Base-by-base conservation (phyloP, 805 yeast genomes). In the Starmerella roubikii region DNA sequence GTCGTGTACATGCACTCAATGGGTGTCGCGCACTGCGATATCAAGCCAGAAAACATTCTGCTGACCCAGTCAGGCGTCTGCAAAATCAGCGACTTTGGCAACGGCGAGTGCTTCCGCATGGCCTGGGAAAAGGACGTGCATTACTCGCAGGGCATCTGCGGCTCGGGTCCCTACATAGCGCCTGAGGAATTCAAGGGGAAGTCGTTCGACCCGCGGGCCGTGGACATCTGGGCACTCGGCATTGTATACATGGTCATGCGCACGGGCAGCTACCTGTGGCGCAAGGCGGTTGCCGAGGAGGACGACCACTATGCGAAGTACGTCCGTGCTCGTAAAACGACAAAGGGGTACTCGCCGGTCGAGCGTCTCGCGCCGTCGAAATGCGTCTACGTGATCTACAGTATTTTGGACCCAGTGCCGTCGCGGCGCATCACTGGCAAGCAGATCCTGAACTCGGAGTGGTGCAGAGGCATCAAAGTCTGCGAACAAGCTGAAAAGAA, bases 211-310 rank as follows among this genome's bases (percentile, higher is more conserved):
- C 83, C 93, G 10, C 61, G 85, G 37, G 66, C 74, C 21, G 86
- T 81, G 32, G 96, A 86, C 56, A 72, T 81, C 40, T 86, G 96
- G 96, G 80, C 94, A 2, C 59, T 78, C 34, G 96, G 94, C 28
- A 70, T 86, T 2, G 69, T 78, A 21, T 78, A 78, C 57, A 64
- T 77, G 64, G 78, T 76, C 10, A 78, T 78, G 86, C 56, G 96
- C 51, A 82, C 95, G 0, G 98, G 97, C 3, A 67, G 94, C 38
- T 94, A 88, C 53, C 60, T 91, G 38, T 88, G 97, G 97, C 74
- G 80, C 51, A 62, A 75, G 41, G 95, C 97, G 2, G 61, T 60
- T 22, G 72, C 73, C 42, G 69, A 65, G 23, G 82, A 76, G 32
- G 97, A 88, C 55, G 93, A 78, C 51, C 83, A 82, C 54, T 88